Base-by-base conservation (phyloP, 2,329 filamentous ascomycete species). In the Capronia americana region DNA sequence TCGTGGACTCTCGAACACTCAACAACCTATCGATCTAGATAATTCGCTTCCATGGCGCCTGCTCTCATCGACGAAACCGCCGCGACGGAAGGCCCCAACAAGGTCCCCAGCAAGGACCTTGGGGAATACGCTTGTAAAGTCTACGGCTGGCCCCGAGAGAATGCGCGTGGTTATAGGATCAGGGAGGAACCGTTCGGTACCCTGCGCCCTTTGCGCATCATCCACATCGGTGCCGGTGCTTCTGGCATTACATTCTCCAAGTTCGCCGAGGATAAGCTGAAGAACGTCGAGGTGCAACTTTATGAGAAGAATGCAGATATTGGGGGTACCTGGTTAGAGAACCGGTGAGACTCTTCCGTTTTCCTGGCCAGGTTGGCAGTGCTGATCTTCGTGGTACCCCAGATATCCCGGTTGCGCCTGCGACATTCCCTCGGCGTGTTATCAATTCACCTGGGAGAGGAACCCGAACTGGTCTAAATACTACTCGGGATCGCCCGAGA, bases 361-460 rank as follows among this genome's bases (percentile, higher is more conserved):
- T 20, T 34, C 24, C 10, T 14, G 17, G 24, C 8, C n/a, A 2
- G 11, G n/a, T 23, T 30, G 24, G 32, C 6, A 34, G 28, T 24
- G 44, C 32, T 24, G 24, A 17, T 23, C 24, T 57, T 41, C 55
- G 20, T 57, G 59, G 7, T 7, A 7, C n/a, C n/a, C n/a, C n/a
- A 58, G 60, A 59, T 78, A 80, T 62, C 77, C 78, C 5, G 80
- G 79, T 10, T 79, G 80, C 72, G 75, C 78, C 32, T 80, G 80
- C 71, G 81, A 84, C 69, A 81, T 83, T 30, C 82, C 81, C 6
- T 54, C 65, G 12, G 66, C 59, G 8, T 61, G 51, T 26, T 70
- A 72, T 51, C 63, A 85, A 64, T 72, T 65, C 57, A 69, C 66
- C 20, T 72, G 66, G 57, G 70, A 57, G 24, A 59, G 62, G 2